Evolutionary conservation across 805 yeast genomes (phyloP).

Genomic region (Tetrapisispora fleetii): DNA sequence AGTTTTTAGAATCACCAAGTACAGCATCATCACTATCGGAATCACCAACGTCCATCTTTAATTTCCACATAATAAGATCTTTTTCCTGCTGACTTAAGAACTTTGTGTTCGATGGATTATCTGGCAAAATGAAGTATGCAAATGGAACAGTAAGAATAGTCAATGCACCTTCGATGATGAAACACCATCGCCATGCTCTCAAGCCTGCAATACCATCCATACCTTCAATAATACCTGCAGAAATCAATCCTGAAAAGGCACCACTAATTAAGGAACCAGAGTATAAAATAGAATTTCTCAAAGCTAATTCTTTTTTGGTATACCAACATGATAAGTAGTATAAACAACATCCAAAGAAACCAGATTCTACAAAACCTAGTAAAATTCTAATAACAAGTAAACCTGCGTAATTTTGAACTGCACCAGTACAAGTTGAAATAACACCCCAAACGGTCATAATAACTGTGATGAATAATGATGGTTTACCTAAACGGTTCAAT

Average conservation of each 20-base stretch:
- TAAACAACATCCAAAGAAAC: slow-evolving; percentile 35
- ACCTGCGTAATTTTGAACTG: slow-evolving; percentile 34
- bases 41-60: slow-evolving; percentile 26
- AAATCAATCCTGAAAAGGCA: slow-evolving; percentile 46
- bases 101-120: slow-evolving; percentile 31
- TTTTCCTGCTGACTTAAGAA: slow-evolving; percentile 34
- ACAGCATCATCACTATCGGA: slow-evolving; percentile 31
- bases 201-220: slow-evolving; percentile 40
- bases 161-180: slow-evolving; percentile 40
- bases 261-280: slow-evolving; percentile 43
- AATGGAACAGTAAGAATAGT: slow-evolving; percentile 32
- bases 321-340: slow-evolving; percentile 48
- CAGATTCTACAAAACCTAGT: slow-evolving; percentile 43
- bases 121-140: slow-evolving; percentile 32
- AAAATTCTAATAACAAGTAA: slow-evolving; percentile 39
- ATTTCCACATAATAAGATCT: slow-evolving; percentile 29
- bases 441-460: slow-evolving; percentile 32
- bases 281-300: slow-evolving; percentile 41
- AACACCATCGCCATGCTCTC: slow-evolving; percentile 44
- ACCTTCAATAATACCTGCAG: slow-evolving; percentile 42
- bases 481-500: slow-evolving; percentile 38
- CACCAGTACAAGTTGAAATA: slow-evolving; percentile 35
- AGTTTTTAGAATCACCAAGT: slow-evolving; percentile 13
- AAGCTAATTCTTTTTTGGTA: slow-evolving; percentile 39
- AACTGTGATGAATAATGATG: slow-evolving; percentile 40